Conservation (phyloP, 2,329 filamentous ascomycete species). For the Thermothelomyces thermophilus region DNA sequence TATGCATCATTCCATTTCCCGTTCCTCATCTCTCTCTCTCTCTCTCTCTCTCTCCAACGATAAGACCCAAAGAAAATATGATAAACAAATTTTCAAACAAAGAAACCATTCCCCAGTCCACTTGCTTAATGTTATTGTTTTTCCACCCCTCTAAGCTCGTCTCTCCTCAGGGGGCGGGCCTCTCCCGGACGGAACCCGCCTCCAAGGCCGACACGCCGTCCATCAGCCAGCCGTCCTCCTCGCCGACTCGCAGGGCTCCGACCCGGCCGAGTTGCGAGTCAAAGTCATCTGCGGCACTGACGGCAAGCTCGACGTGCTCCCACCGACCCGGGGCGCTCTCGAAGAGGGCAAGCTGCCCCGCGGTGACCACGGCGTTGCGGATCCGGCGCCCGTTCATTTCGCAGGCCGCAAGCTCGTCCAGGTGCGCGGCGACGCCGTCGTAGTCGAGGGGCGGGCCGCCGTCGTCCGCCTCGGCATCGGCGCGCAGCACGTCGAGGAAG, state of each 20-base stretch:
- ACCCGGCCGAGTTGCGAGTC: no score
- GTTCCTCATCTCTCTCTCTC: no score
- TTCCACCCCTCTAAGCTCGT: no score
- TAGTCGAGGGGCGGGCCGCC: background rate
- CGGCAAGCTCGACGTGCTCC: background rate
- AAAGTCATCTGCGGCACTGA: background rate
- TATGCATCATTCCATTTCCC: background rate
- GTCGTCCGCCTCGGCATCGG: background rate
- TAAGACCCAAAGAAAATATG: background rate
- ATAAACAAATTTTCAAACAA: no score
- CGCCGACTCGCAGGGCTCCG: no score
- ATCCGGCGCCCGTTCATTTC: conserved; percentile 2
- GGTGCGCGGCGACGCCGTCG: background rate
- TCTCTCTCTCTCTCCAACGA: no score
- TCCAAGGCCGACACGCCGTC: no score
- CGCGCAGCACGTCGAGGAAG: background rate
- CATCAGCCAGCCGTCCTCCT: no score
- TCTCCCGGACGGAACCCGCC: no score
- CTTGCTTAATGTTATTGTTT: no score
- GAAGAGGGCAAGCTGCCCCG: background rate
- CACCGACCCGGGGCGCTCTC: background rate
- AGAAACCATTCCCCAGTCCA: no score
- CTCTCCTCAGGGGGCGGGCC: no score
- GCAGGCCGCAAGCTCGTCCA: background rate
- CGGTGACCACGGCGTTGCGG: background rate